These are phyloP conservation scores for Flaveria sonorensis DNA, from an alignment of 129 eudicot genomes.

Conservation along the genomic window DNA sequence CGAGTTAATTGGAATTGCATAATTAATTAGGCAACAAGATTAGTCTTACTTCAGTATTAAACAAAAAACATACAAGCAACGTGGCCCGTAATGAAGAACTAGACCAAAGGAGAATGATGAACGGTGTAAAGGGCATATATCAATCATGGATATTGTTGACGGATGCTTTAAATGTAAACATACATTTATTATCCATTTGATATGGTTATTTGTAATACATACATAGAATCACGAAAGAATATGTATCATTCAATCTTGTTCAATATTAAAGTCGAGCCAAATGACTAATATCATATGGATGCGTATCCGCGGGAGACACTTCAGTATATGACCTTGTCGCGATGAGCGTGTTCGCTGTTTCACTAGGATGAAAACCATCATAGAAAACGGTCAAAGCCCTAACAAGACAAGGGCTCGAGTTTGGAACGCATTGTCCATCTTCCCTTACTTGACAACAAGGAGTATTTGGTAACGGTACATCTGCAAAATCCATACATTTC, in stretches of 20 bases:
- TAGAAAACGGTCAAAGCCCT: slow-evolving; percentile 24
- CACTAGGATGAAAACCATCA: slow-evolving; percentile 45
- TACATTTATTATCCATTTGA: neutral
- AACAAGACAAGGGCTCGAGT: slow-evolving; percentile 27
- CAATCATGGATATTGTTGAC: neutral
- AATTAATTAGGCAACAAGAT: no score
- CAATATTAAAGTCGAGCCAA: slow-evolving; percentile 31
- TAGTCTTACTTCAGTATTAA: no score
- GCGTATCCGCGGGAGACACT: slow-evolving; percentile 29
- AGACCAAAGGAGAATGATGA: no score
- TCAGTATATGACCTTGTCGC: slow-evolving; percentile 35
- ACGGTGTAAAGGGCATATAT: no score
- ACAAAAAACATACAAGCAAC: no score
- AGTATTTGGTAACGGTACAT: slow-evolving; percentile 26
- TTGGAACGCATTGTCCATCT: slow-evolving; percentile 31
- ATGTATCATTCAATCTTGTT: neutral
- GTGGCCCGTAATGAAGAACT: no score
- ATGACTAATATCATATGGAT: slow-evolving; percentile 39
- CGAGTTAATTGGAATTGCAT: no score
- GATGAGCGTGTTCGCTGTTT: slow-evolving; percentile 14
- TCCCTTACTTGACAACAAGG: slow-evolving; percentile 37
- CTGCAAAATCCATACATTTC: slow-evolving; percentile 18
- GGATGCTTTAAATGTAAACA: neutral
- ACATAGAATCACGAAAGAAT: slow-evolving; percentile 16
- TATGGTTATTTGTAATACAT: neutral